Base-by-base conservation (phyloP, 768 basidiomycete species). In the Tylopilus plumbeoviolaceoides region DNA sequence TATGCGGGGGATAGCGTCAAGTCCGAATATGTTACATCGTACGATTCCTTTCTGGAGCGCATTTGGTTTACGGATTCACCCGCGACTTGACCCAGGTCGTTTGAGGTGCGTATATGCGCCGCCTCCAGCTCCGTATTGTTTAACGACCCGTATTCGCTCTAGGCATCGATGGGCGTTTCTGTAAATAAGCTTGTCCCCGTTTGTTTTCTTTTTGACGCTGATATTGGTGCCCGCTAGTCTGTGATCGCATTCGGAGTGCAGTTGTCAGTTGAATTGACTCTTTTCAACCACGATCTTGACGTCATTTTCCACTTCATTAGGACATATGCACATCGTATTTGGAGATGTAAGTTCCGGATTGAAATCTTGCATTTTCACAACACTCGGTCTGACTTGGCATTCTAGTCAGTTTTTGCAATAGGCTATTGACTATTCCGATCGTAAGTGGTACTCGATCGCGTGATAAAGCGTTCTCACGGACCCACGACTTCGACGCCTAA, bases 111-210 rank as follows among this genome's bases (percentile, higher is more conserved):
- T 57, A 7, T 55, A 58, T 53, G 50, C 54, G 30, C 42, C 28
- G 21, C 7, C 18, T 5, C 1, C 4, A 14, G 1, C 17, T 1
- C 23, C 23, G 17, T 21, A 27, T 33, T 33, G 38, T 33, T 38
- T 47, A 25, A 35, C 7, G 2, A 7, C n/a, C n/a, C 7, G 2
- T 18, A 18, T 38, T 5, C 15, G n/a, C 15, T 43, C 27, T 12
- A 73, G 72, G 70, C 64, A 3, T 70, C 71, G 2, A 72, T 72
- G 70, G 72, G 52, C 9, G 48, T 73, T 36, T 71, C 70, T 30
- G 70, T 69, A 42, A 21, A 64, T 44, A 7, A 11, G 25, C 20
- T 11, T 4, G 15, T 17, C 14, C 33, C 17, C 7, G 28, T 49
- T 17, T 21, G 4, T 9, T 11, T n/a, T 18, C 1, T 33, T 23